Evolutionary conservation across 2,329 filamentous ascomycete genomes (phyloP).

Genomic region (Elsinoe batatas): DNA sequence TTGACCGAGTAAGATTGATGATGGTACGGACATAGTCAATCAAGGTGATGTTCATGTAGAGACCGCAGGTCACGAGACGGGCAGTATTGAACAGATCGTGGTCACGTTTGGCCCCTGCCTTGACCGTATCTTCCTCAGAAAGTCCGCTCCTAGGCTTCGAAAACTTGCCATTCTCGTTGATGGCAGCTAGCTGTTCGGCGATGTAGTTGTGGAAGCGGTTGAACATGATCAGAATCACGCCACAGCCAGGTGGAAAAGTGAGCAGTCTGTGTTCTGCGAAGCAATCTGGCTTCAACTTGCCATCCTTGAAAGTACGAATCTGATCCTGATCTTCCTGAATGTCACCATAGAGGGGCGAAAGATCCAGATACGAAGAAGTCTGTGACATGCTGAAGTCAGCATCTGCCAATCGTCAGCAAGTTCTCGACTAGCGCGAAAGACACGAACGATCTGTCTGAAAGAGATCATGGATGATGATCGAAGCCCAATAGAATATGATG

Average conservation of each 20-base stretch:
- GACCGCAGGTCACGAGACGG: constrained; percentile 54
- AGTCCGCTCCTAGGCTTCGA: constrained; percentile 35
- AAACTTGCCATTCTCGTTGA: constrained; percentile 65
- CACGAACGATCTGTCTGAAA: constrained; percentile 53
- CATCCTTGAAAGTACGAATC: constrained; percentile 56
- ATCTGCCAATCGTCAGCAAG: constrained; percentile 21
- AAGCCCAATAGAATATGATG: constrained; percentile 58
- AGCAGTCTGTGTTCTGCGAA: constrained; percentile 62
- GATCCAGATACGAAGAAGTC: constrained; percentile 62
- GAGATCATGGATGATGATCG: constrained; percentile 62
- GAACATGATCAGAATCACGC: constrained; percentile 66
- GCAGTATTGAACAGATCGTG: constrained; percentile 73
- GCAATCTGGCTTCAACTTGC: constrained; percentile 60
- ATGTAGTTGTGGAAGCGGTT: constrained; percentile 70
- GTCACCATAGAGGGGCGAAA: constrained; percentile 62
- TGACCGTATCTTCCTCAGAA: constrained; percentile 35
- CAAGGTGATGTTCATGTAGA: constrained; percentile 71
- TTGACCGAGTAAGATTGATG: constrained; percentile 59
- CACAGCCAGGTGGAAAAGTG: constrained; percentile 62
- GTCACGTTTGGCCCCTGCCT: constrained; percentile 58
- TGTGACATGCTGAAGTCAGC: constrained; percentile 51
- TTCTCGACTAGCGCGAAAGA: too few relatives aligned
- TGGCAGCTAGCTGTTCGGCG: constrained; percentile 55
- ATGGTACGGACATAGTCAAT: constrained; percentile 73
- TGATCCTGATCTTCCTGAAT: constrained; percentile 39